Evolutionary conservation across 441 rosid species (phyloP).

Genomic region (Populus hybrid): DNA sequence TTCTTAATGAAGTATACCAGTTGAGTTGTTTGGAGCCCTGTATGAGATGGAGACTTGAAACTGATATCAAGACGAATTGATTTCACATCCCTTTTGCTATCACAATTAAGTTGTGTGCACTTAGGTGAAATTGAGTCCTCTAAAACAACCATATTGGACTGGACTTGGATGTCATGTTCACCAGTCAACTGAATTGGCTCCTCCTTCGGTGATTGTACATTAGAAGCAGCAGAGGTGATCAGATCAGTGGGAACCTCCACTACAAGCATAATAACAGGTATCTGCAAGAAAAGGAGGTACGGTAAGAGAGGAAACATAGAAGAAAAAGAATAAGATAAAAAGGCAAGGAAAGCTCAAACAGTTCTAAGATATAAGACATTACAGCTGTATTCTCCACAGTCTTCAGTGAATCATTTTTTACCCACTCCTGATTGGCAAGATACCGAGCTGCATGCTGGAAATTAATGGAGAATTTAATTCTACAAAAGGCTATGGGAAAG

Average conservation of each 20-base stretch:
- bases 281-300: constrained; percentile 40
- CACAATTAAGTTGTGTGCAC: constrained; percentile 35
- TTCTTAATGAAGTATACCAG: constrained; percentile 48
- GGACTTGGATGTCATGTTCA: constrained; percentile 46
- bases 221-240: constrained; percentile 52
- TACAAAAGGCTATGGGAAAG: neutral
- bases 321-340: constrained; percentile 20
- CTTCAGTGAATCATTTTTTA: constrained; percentile 91
- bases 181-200: constrained; percentile 33
- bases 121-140: constrained; percentile 55
- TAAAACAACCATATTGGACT: constrained; percentile 39
- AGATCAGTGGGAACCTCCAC: constrained; percentile 94
- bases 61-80: constrained; percentile 92
- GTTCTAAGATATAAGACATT: constrained; percentile 28
- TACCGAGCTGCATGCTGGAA: constrained; percentile 97
- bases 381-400: constrained; percentile 99
- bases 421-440: constrained; percentile 99
- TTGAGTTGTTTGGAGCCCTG: constrained; percentile 93
- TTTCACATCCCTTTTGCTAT: constrained; percentile 47
- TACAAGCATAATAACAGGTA: constrained; percentile 94
- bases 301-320: constrained; percentile 34
- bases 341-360: constrained; percentile 17
- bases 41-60: constrained; percentile 91
- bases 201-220: constrained; percentile 60
- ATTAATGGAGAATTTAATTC: constrained; percentile 20